Evolutionary conservation across 1,284 basidiomycete genomes (phyloP), one percentile per base, ranked within the genome.

Genomic region (Apiotrichum porosum): DNA sequence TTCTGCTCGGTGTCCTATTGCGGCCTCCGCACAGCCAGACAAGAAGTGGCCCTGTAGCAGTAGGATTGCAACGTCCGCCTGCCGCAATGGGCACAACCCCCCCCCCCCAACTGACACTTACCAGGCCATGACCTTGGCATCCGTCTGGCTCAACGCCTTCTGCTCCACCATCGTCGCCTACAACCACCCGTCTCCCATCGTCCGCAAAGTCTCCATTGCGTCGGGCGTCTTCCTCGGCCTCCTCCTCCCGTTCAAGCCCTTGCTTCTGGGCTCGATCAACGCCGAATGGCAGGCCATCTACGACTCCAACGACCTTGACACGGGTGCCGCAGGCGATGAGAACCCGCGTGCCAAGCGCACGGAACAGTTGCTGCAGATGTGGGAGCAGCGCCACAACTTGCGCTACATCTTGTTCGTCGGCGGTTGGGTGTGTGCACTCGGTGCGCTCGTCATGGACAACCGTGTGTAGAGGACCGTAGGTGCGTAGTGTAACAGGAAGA

Each of bases 191-290:
- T 44, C 39, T 9, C 33, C 40, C 2, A 15, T 35, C 26, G 51
- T 62, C 30, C 47, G 47, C 33, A 38, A 36, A 13, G 51, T 62
- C 18, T 47, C 57, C 14, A 31, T 60, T 23, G 34, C 36, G 6
- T 46, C 61, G 1, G 64, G 53, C 9, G 23, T 59, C 21, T 23
- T 54, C 18, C 52, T 51, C 12, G 32, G 54, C 6, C 18, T 45
- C 14, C 54, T 63, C 37, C 4, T 60, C 5, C 63, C 63, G 10
- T 54, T 47, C 51, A 66, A 62, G 2, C 19, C 51, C 17, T 17
- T 30, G 9, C 19, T 46, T 23, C 40, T 66, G 26, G n/a, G 37
- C 18, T 33, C 47, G 1, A 55, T 51, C 36, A 63, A 66, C 52
- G 26, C 32, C 10, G 21, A 58, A 44, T 39, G 63, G 4, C 9